Evolutionary conservation across 139 green algal genomes (phyloP), one percentile per base, ranked within the genome.

Genomic region (Yamagishiella unicocca): DNA sequence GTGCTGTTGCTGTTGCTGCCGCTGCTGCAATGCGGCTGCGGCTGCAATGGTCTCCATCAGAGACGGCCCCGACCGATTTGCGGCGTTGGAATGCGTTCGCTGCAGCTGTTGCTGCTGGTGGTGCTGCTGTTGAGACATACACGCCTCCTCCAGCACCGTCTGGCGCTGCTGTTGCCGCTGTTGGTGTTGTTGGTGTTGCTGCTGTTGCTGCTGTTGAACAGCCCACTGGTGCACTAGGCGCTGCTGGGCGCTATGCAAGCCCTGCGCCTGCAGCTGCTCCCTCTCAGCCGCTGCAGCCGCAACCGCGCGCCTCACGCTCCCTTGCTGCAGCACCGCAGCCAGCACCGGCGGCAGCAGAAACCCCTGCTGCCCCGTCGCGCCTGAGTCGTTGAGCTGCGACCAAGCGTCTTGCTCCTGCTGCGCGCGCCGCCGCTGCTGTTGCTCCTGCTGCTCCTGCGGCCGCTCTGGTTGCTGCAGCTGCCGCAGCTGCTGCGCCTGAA

Each of bases 41-140:
- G 76, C 68, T 46, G 68, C 76, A 8, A 73, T 84, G 35, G 55
- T 73, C 54, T 83, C 53, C 53, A 83, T 38, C 17, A 83, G 55
- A 0, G 77, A 74, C 24, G 17, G 14, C 9, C 50, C 43, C 7
- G 19, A 24, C 31, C 6, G n/a, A n/a, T n/a, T n/a, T n/a, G n/a
- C n/a, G n/a, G n/a, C n/a, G n/a, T n/a, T n/a, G n/a, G n/a, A n/a
- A n/a, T 64, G 80, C 62, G 54, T 53, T 29, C 71, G 19, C 25
- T 24, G 46, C 58, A 46, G 83, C 43, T 72, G 35, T 33, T 81
- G 82, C 55, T 72, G 66, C n/a, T n/a, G n/a, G n/a, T n/a, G n/a
- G n/a, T n/a, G 24, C 24, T 55, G 70, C 40, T 12, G 29, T 43
- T 27, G 43, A 6, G 45, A n/a, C 19, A 1, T 17, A 22, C 17